Percentiles rank a stretch among this genome's conserved stretches.
Conservation (phyloP, 2,329 filamentous ascomycete genomes). For the Colletotrichum echinochloae region DNA sequence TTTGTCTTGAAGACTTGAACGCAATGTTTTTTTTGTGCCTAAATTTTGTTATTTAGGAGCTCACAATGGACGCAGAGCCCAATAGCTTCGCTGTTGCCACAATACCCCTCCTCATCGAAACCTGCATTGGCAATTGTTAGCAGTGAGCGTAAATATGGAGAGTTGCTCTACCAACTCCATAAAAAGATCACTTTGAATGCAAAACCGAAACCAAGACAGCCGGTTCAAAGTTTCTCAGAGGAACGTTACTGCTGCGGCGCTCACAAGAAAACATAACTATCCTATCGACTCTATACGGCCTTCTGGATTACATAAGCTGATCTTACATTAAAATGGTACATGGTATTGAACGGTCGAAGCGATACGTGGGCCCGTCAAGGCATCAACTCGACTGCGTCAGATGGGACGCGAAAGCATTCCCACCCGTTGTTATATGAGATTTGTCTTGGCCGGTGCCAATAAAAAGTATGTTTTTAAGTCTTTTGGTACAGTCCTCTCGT, state of each 20-base stretch:
- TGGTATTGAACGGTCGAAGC: too few species aligned
- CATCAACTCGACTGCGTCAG: background rate
- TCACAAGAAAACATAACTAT: background rate
- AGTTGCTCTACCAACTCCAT: background rate
- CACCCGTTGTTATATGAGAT: too few species aligned
- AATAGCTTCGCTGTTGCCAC: background rate
- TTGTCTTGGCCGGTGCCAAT: background rate
- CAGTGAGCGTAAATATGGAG: too few species aligned
- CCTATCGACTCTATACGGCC: background rate
- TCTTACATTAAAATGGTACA: background rate
- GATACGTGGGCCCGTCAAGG: background rate
- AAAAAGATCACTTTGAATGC: background rate
- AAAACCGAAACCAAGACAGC: background rate
- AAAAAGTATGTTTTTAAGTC: background rate
- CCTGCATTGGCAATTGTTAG: too few species aligned
- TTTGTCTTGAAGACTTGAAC: background rate
- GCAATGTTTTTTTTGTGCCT: background rate
- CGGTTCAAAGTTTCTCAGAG: background rate
- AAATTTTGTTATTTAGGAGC: background rate
- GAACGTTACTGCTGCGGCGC: background rate
- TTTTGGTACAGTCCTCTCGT: conserved; percentile 7
- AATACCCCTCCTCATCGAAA: background rate
- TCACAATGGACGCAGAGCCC: background rate
- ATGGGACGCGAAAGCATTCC: background rate
- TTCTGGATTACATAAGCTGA: background rate